These are phyloP conservation scores for Podospora bellae-mahoneyi DNA, from an alignment of 495 filamentous ascomycete genomes.

Conservation along the genomic window DNA sequence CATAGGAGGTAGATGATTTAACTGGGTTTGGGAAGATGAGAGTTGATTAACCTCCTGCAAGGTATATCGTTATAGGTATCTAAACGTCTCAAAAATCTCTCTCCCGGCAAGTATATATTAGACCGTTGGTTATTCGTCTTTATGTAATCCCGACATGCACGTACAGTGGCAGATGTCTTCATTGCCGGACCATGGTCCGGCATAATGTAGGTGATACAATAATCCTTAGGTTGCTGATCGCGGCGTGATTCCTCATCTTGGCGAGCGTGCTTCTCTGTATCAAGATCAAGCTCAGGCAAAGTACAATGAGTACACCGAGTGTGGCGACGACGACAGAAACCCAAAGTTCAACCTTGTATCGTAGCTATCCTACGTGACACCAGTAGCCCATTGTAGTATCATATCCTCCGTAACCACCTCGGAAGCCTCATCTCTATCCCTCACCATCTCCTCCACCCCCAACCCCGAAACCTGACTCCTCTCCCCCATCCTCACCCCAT, in stretches of 20 bases:
- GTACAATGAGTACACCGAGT: conserved; percentile 56
- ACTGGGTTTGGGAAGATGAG: no score
- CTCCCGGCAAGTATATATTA: not conserved
- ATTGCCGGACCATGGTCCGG: not conserved
- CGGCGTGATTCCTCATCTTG: conserved; percentile 62
- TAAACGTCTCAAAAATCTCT: not conserved
- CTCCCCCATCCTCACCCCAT: conserved; percentile 46
- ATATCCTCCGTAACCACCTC: conserved; percentile 30
- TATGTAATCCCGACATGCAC: no score
- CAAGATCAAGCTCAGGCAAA: conserved; percentile 63
- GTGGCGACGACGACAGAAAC: conserved; percentile 62
- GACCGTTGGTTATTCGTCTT: not conserved
- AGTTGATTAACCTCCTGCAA: no score
- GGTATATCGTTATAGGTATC: no score
- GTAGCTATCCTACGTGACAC: conserved; percentile 28
- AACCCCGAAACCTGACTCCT: conserved; percentile 44
- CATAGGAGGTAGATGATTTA: no score
- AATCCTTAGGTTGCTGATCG: conserved; percentile 54
- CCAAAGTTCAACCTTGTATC: conserved; percentile 60
- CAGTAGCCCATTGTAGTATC: conserved; percentile 35
- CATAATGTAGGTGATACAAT: conserved; percentile 26
- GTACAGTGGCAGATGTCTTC: not conserved
- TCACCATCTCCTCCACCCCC: conserved; percentile 35
- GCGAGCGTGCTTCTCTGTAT: conserved; percentile 61
- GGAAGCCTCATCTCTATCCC: conserved; percentile 36